These are phyloP conservation scores for Thielaviopsis populi DNA, from an alignment of 2,329 filamentous ascomycete genomes.

Conservation along the genomic window DNA sequence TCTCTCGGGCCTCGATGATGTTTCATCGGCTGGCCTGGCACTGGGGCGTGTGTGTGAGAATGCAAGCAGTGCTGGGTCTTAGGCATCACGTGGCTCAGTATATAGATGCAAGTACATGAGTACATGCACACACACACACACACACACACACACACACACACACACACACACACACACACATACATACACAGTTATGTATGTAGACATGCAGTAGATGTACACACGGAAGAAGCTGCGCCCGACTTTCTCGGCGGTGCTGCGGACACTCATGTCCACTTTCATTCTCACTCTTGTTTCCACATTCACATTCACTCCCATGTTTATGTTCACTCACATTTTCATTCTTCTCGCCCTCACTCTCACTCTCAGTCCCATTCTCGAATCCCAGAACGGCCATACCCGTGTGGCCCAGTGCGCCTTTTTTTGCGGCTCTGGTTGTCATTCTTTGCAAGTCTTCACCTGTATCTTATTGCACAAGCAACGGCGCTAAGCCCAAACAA, in stretches of 20 bases:
- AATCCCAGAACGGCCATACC: not conserved
- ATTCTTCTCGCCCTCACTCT: not conserved
- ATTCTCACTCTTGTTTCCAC: no score
- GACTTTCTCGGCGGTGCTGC: not conserved
- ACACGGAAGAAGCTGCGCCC: not conserved
- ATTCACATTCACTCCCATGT: not conserved
- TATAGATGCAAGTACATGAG: not conserved
- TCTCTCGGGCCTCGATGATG: no score
- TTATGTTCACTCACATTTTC: not conserved
- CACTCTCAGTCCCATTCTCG: not conserved
- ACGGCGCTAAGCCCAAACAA: not conserved
- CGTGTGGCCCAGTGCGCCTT: conserved; percentile 1
- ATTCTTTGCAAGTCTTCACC: not conserved
- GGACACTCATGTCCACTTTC: not conserved
- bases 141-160: no score
- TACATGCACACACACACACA: no score
- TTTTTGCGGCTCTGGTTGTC: not conserved
- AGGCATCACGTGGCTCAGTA: not conserved
- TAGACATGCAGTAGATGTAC: not conserved
- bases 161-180: no score
- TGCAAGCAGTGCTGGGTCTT: not conserved
- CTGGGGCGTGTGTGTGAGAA: not conserved
- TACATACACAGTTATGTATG: no score
- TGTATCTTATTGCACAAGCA: not conserved
- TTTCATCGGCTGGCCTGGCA: not conserved